Evolutionary conservation across 1,284 basidiomycete genomes (phyloP), one percentile per base, ranked within the genome.

Genomic region (Ganoderma boninense): DNA sequence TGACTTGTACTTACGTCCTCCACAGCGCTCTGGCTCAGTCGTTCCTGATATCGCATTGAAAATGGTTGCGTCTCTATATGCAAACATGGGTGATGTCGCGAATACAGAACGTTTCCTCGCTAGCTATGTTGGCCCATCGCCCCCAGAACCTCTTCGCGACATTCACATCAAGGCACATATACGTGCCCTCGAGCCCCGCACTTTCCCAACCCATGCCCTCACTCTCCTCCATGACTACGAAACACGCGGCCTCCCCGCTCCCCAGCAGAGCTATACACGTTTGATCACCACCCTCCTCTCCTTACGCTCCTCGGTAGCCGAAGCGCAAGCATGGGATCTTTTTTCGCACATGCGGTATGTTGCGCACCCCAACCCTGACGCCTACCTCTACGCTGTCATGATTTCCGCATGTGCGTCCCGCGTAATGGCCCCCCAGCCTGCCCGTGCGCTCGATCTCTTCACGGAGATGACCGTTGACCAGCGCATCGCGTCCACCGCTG

Each of bases 281-380:
- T 79, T 89, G 54, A 92, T 95, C 67, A 83, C 84, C 0, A 79
- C 86, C 29, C 89, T 95, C 40, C 87, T 92, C 73, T 84, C 84
- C n/a, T 82, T 62, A 13, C 75, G 82, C 64, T 81, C 85, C 40
- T 81, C 88, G 32, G 67, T 87, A 20, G 87, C 87, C 2, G 87
- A 87, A 54, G 91, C 93, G 0, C 90, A 95, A 70, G 96, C 95
- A 0, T 98, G 95, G 95, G 95, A 98, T 77, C 86, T 99, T 32
- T 99, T 96, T 80, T 85, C 94, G 2, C 97, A 99, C 80, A 98
- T 98, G 95, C 95, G 98, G 65, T 95, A 98, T 66, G 92, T 94
- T 7, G 95, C 97, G 0, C 96, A 99, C 78, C 91, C 96, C 0
- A 82, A 85, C 2, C 97, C 97, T 0, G 91, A 94, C 71, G 85